These are phyloP conservation scores for Tulasnella sp. DNA, from an alignment of 768 basidiomycete species.

Conservation along the genomic window DNA sequence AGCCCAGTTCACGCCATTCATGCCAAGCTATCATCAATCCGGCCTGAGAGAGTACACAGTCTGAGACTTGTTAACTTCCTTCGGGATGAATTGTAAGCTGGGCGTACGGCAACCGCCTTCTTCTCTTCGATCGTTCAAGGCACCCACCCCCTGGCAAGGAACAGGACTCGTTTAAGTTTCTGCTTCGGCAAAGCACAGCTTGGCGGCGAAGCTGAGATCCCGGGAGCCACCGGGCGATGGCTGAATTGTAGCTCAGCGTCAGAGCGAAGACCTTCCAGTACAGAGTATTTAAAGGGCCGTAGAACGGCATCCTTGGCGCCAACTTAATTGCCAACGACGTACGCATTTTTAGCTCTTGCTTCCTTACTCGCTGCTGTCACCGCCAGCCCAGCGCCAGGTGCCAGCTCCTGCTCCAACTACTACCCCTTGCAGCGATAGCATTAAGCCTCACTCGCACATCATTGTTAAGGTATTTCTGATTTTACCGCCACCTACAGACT, in stretches of 20 bases:
- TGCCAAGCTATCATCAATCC: no score
- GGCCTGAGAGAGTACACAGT: no score
- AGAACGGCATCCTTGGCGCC: no score
- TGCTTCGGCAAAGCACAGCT: background rate
- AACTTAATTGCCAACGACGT: no score
- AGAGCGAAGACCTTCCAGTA: background rate
- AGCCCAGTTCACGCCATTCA: no score
- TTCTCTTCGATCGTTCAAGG: no score
- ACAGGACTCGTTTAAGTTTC: background rate
- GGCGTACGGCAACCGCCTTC: no score
- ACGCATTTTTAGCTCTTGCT: background rate
- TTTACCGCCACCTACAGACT: no score
- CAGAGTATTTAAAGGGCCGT: background rate
- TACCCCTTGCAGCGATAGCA: background rate
- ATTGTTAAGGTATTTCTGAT: background rate
- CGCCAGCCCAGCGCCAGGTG: background rate
- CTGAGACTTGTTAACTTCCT: no score
- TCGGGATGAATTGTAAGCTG: no score
- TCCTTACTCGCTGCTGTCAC: background rate
- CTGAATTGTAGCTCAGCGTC: background rate
- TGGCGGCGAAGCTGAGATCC: background rate
- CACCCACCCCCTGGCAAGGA: background rate
- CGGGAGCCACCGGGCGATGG: background rate
- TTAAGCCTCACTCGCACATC: background rate
- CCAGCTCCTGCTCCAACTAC: background rate